A percentile compares a stretch with the other conserved stretches of the same genome.
phyloP scores from a whole-genome alignment of 2,329 filamentous ascomycete genomes.

The Xylariomycetidae sp. region DNA sequence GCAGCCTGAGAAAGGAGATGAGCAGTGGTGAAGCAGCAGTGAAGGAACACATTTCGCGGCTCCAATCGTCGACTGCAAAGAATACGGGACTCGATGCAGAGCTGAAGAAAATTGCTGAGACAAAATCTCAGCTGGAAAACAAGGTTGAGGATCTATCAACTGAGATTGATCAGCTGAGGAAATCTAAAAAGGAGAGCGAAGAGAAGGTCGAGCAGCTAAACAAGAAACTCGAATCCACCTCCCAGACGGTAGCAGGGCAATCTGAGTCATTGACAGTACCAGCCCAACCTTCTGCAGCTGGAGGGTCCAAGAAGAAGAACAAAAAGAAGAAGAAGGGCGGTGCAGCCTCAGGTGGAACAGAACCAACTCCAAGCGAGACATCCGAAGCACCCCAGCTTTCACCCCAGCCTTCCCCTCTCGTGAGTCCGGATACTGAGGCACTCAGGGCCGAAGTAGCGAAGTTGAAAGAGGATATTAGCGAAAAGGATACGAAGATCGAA shows the following conservation, averaged over 20 bases:
- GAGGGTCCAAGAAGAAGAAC: conserved; percentile 64
- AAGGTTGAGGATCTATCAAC: conserved; percentile 40
- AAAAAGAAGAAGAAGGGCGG: conserved; percentile 85
- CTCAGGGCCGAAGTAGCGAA: conserved; percentile 45
- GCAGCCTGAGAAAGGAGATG: conserved; percentile 28
- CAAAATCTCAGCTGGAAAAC: conserved; percentile 28
- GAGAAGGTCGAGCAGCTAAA: conserved; percentile 37
- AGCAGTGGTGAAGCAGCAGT: conserved; percentile 12
- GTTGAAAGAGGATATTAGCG: conserved; percentile 49
- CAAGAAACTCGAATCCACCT: conserved; percentile 27
- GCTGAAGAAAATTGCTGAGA: conserved; percentile 34
- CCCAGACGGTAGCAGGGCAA: conserved; percentile 13
- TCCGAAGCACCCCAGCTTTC: conserved; percentile 30
- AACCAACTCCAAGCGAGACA: conserved; percentile 32
- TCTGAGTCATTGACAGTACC: conserved; percentile 22
- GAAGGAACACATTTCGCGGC: conserved; percentile 21
- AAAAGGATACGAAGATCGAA: conserved; percentile 70
- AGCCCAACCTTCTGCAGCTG: conserved; percentile 18
- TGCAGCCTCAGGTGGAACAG: conserved; percentile 39
- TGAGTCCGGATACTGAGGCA: conserved; percentile 27
- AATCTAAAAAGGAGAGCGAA: conserved; percentile 34
- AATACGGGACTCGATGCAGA: conserved; percentile 24
- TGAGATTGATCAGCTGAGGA: conserved; percentile 37
- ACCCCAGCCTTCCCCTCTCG: conserved; percentile 23
- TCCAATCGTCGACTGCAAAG: conserved; percentile 20